These are phyloP conservation scores for Cymodocea nodosa DNA, from an alignment of 116 monocot species.

Conservation along the genomic window DNA sequence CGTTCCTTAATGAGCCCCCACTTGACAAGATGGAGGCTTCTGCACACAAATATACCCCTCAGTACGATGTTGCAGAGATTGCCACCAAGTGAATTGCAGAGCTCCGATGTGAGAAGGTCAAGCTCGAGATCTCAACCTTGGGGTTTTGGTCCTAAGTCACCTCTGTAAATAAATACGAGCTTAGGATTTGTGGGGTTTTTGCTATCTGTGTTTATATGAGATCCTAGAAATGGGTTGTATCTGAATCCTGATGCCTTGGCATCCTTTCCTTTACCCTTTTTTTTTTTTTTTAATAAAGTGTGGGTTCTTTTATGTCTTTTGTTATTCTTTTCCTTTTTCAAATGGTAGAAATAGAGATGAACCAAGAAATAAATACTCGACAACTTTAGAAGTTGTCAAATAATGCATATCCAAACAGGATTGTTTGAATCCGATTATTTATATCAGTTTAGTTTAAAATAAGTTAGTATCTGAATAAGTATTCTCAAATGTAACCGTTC, in stretches of 20 bases:
- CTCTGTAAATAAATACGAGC: not conserved
- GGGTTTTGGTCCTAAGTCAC: too few species aligned
- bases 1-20: conserved; percentile 62
- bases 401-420: too few species aligned
- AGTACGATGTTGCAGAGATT: conserved; percentile 33
- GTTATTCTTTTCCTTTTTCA: not conserved
- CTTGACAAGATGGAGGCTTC: conserved; percentile 16
- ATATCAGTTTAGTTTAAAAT: too few species aligned
- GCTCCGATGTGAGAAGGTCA: not conserved
- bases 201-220: not conserved
- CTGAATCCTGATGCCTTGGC: not conserved
- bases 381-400: too few species aligned
- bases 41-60: conserved; percentile 24
- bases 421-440: too few species aligned
- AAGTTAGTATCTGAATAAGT: too few species aligned
- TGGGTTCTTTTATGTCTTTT: not conserved
- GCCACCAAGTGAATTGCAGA: not conserved
- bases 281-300: not conserved
- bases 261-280: too few species aligned
- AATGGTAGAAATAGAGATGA: not conserved
- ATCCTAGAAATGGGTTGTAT: not conserved
- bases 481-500: too few species aligned
- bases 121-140: not conserved
- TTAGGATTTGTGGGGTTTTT: not conserved
- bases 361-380: too few species aligned